These are phyloP conservation scores for Jatropha curcas DNA, from an alignment of 345 rosid species.

Conservation along the genomic window DNA sequence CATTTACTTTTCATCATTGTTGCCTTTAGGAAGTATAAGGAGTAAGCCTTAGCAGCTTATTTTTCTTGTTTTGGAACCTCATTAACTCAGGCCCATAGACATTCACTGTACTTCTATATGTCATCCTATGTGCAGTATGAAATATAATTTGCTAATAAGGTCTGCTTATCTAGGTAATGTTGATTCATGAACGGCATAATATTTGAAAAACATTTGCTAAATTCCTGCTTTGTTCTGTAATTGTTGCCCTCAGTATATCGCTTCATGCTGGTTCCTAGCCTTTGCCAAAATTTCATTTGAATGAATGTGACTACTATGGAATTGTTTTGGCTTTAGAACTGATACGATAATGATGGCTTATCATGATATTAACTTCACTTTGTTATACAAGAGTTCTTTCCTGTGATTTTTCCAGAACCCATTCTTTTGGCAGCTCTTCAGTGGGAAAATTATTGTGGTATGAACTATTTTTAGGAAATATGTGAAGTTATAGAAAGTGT, in stretches of 20 bases:
- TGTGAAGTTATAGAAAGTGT: background rate
- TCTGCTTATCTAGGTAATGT: background rate
- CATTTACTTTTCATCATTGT: background rate
- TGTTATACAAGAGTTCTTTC: background rate
- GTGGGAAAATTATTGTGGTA: background rate
- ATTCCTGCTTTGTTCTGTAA: background rate
- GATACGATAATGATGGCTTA: too few species aligned
- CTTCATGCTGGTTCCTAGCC: background rate
- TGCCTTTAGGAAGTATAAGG: background rate
- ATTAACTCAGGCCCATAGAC: background rate
- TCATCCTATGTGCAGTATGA: too few species aligned
- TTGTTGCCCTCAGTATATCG: background rate
- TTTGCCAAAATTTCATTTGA: background rate
- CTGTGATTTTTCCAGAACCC: background rate
- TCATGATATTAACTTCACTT: background rate
- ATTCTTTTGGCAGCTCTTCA: background rate
- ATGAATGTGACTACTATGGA: background rate
- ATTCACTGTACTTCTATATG: background rate
- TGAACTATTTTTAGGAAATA: too few species aligned
- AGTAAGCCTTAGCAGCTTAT: background rate
- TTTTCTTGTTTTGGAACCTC: background rate
- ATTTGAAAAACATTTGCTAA: background rate
- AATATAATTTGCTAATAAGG: background rate
- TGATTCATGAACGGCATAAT: background rate
- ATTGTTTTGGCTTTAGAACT: too few species aligned